Conservation (phyloP, 1,284 basidiomycete genomes). For the Rhodotorula sp. region DNA sequence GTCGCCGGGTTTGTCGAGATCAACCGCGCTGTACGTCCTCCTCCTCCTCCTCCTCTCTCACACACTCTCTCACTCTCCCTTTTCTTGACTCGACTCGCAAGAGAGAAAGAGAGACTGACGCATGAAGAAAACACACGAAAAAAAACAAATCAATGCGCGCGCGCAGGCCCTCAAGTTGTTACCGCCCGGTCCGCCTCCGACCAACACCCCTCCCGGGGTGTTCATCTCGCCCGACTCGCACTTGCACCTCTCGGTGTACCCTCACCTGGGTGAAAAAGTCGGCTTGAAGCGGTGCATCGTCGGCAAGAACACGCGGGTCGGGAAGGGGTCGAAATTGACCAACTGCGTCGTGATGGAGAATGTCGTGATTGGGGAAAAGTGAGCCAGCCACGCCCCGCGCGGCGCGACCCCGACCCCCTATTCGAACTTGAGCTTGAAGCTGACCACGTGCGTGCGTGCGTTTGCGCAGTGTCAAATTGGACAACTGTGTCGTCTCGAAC, state of each 20-base stretch:
- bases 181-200: constrained; percentile 26
- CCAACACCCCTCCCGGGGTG: constrained; percentile 31
- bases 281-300: constrained; percentile 84
- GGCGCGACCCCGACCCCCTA: too few relatives aligned
- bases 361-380: constrained; percentile 83
- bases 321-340: constrained; percentile 76
- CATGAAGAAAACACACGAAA: neutral
- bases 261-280: constrained; percentile 76
- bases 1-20: constrained; percentile 40
- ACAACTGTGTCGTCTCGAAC: constrained; percentile 80
- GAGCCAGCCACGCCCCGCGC: too few relatives aligned
- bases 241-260: constrained; percentile 65
- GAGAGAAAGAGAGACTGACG: too few relatives aligned
- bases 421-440: neutral
- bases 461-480: constrained; percentile 79
- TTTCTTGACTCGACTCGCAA: neutral
- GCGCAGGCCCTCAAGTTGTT: constrained; percentile 31
- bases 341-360: constrained; percentile 90
- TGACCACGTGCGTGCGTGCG: neutral
- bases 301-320: constrained; percentile 83
- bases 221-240: constrained; percentile 74
- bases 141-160: too few relatives aligned
- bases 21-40: constrained; percentile 35
- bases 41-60: neutral
- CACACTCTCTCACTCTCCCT: neutral